Evolutionary conservation across 164 flowering plant genomes (phyloP), one percentile per base, ranked within the genome.

Genomic region (Piper betle): DNA sequence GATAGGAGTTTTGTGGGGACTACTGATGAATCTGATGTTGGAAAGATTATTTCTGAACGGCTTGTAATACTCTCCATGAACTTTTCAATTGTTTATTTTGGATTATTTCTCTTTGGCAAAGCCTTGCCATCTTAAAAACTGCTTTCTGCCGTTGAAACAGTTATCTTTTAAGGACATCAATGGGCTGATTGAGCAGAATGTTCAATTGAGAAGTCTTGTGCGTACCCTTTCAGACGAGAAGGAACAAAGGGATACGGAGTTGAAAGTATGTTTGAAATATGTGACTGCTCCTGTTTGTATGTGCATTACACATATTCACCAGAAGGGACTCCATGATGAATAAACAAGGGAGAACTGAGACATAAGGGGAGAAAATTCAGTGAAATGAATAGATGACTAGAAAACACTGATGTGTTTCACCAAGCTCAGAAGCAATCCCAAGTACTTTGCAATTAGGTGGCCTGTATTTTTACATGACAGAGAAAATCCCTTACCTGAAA

Each of bases 171-270:
- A 78, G 72, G 95, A 86, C 66, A 88, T 94, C 67, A 86, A 79
- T 76, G 95, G 87, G 59, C 69, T 94, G 67, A 95, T 94, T 56
- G 97, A 85, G 79, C 99, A 94, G 77, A 93, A 93, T 83, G 96
- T 84, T 52, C 81, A 86, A 68, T 85, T 94, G 13, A 85, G 96
- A 16, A 82, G 88, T 65, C 81, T 86, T 60, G 91, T 86, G 2
- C 99, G 84, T 56, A 81, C 60, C 69, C 84, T 94, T 60, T 79
- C 97, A 50, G 80, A 77, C 40, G 82, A 91, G 72, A 72, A 81
- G 68, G 88, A 83, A 41, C 74, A 71, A 52, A 74, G 68, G 66
- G 87, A 85, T 61, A 41, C 63, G 38, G 95, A 86, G 56, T 57
- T 84, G 58, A 84, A 78, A 95, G 97, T 88, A 62, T 18, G 37